Evolutionary conservation across 257 asterid species (phyloP), one percentile per base, ranked within the genome.

Genomic region (Scutellaria minor): DNA sequence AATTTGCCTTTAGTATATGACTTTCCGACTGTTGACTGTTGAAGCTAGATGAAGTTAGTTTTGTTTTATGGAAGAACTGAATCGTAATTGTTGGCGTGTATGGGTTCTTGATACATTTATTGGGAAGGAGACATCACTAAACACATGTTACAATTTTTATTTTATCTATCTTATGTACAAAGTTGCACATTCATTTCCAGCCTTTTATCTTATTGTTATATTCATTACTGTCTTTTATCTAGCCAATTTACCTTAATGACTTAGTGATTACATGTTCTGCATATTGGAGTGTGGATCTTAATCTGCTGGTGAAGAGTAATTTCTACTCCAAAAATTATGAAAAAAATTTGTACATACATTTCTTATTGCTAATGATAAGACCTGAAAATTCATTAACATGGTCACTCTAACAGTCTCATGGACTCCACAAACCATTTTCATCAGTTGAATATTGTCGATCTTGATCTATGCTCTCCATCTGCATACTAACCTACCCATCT

Each of bases 141-240:
- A 8, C 9, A 4, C 47, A 54, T 44, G 24, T 7, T 53, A 44
- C 7, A 18, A 27, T 66, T 61, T 9, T 31, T 31, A 62, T 12
- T 50, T 44, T 46, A 27, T 10, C 15, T 61, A 46, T 60, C 56
- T 14, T 59, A 18, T 37, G 31, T 48, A 2, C 40, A 15, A 61
- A 57, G 68, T 58, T 73, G 68, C 42, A 42, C 44, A 12, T 62
- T 42, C 44, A 8, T 58, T 69, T 74, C 47, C 53, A 8, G 18
- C 15, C 27, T 14, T 20, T 5, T 63, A 6, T 46, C 46, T 48
- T 48, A 39, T 54, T 37, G 22, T 20, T 64, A 27, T 55, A 14
- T 10, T 55, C 14, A 14, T 56, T 52, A 27, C 11, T 12, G 41
- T 18, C 20, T 27, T 70, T 41, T 22, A 15, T 47, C 6, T 8